Evolutionary conservation across 1,284 basidiomycete genomes (phyloP).

Genomic region (Cutaneotrichosporon cavernicola): DNA sequence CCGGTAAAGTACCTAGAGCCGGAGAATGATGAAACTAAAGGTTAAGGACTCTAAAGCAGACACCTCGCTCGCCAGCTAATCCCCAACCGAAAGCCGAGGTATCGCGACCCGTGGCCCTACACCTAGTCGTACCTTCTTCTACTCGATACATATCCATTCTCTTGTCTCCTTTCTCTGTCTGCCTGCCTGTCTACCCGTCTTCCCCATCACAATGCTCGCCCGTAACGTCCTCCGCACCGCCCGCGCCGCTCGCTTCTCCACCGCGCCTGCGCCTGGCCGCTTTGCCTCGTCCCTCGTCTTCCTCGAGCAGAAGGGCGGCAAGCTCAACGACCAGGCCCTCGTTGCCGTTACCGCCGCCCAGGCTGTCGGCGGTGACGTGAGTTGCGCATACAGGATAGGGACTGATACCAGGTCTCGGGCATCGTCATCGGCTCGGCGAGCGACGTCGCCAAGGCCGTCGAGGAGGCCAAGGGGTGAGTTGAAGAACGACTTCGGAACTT

Average conservation of each 20-base stretch:
- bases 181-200: too few species aligned
- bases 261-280: slow-evolving; percentile 35
- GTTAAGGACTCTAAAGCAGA: neutral
- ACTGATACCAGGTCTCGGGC: slow-evolving; percentile 66
- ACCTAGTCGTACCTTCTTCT: neutral
- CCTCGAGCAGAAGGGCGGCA: slow-evolving; percentile 80
- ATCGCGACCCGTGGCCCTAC: neutral
- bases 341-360: slow-evolving; percentile 86
- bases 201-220: slow-evolving; percentile 26
- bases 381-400: slow-evolving; percentile 10
- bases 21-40: neutral
- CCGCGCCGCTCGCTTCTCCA: slow-evolving; percentile 22
- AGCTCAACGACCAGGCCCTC: slow-evolving; percentile 78
- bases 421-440: slow-evolving; percentile 75
- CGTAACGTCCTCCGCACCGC: slow-evolving; percentile 23
- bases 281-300: slow-evolving; percentile 67
- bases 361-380: slow-evolving; percentile 64
- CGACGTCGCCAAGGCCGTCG: slow-evolving; percentile 67
- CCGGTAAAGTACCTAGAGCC: neutral
- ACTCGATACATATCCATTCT: neutral
- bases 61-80: neutral
- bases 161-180: neutral
- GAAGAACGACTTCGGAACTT: neutral
- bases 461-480: slow-evolving; percentile 73
- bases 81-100: slow-evolving; percentile 12